Evolutionary conservation across 495 filamentous ascomycete species (phyloP).

Genomic region (Aspergillus hancockii): DNA sequence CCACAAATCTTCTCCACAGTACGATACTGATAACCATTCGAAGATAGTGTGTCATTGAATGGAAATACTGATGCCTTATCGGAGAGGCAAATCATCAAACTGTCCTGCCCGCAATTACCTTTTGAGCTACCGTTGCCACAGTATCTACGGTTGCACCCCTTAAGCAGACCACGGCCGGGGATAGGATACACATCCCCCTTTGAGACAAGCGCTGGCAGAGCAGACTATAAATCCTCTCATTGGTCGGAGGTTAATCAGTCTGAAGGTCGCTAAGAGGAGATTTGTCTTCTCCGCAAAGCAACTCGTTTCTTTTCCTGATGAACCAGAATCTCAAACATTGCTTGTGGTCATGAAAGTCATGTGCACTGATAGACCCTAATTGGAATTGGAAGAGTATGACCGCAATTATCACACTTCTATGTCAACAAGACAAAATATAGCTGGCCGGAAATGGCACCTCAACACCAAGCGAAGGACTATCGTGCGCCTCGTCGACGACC

Average conservation of each 20-base stretch:
- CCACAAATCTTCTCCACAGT: not conserved
- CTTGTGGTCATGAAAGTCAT: too few species aligned
- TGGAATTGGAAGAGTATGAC: too few species aligned
- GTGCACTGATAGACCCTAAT: too few species aligned
- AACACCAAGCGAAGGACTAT: slow-evolving; percentile 6
- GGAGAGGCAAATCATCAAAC: not conserved
- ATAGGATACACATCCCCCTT: not conserved
- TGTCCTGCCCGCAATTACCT: not conserved
- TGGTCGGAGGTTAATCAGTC: too few species aligned
- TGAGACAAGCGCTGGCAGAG: not conserved
- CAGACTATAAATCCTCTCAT: too few species aligned
- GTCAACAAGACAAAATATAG: too few species aligned
- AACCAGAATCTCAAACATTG: not conserved
- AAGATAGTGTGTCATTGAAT: not conserved
- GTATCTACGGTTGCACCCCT: too few species aligned
- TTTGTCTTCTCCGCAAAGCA: not conserved
- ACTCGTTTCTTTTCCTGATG: not conserved
- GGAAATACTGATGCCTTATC: not conserved
- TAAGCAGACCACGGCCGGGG: too few species aligned
- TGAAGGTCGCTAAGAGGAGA: not conserved
- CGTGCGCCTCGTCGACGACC: slow-evolving; percentile 24
- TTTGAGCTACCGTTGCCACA: not conserved
- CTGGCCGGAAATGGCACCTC: not conserved
- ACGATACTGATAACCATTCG: not conserved
- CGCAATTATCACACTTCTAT: too few species aligned